These are phyloP conservation scores for Penicillium paradoxum DNA, from an alignment of 495 filamentous ascomycete genomes.

Conservation along the genomic window DNA sequence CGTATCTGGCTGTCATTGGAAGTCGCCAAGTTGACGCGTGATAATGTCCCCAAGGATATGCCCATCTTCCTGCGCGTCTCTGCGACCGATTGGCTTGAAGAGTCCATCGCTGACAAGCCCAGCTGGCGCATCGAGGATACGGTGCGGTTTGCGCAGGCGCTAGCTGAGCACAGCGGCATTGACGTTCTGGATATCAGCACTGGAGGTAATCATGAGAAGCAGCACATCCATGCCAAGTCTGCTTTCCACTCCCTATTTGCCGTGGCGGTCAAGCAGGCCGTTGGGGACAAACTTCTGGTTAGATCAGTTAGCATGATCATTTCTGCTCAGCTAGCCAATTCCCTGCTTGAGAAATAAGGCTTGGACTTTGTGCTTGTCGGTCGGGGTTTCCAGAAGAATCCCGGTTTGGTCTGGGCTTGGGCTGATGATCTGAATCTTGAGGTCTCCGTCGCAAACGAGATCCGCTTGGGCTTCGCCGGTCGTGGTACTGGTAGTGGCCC, in stretches of 20 bases:
- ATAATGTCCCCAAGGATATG: constrained; percentile 53
- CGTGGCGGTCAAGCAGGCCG: constrained; percentile 51
- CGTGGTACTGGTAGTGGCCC: constrained; percentile 24
- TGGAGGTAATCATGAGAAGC: constrained; percentile 53
- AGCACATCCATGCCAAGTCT: constrained; percentile 50
- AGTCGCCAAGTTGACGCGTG: constrained; percentile 49
- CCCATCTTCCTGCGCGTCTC: constrained; percentile 61
- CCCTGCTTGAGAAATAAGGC: constrained; percentile 47
- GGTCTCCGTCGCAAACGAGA: constrained; percentile 62
- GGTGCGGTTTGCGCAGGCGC: constrained; percentile 45
- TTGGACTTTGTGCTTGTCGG: constrained; percentile 60
- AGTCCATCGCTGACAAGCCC: constrained; percentile 36
- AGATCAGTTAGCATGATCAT: constrained; percentile 60
- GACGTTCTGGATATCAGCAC: constrained; percentile 62
- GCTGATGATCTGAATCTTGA: constrained; percentile 62
- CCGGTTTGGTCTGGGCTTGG: constrained; percentile 61
- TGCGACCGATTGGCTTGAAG: constrained; percentile 57
- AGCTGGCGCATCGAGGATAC: constrained; percentile 56
- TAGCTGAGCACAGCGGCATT: constrained; percentile 49
- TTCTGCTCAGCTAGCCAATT: constrained; percentile 50
- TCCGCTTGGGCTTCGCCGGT: constrained; percentile 50
- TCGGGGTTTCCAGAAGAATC: constrained; percentile 65
- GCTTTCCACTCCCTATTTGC: constrained; percentile 63
- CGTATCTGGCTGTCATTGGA: constrained; percentile 53
- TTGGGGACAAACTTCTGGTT: constrained; percentile 54